Percentiles rank a stretch among this genome's conserved stretches.
These are phyloP conservation scores for Leucosporidium scottii DNA, from an alignment of 768 basidiomycete genomes.

Conservation along the genomic window DNA sequence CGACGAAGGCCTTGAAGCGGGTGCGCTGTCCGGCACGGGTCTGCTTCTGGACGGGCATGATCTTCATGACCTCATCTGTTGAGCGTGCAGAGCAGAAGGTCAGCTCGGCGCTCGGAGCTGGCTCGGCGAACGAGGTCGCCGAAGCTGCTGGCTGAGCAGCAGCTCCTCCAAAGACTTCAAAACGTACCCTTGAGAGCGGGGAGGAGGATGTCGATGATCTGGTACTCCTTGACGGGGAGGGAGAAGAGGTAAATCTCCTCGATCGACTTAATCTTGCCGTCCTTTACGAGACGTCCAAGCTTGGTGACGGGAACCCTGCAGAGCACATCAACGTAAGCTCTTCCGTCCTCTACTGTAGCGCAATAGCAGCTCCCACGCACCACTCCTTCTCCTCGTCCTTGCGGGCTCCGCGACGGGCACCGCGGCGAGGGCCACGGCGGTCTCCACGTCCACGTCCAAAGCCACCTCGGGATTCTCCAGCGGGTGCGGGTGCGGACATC, in stretches of 20 bases:
- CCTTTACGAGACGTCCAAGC: conserved; percentile 96
- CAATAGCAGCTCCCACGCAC: conserved; percentile 48
- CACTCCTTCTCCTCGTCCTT: conserved; percentile 99
- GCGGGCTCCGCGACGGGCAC: conserved; percentile 89
- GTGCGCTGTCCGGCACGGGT: conserved; percentile 99
- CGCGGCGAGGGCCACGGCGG: conserved; percentile 61
- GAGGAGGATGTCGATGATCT: conserved; percentile 99
- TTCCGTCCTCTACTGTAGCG: neutral
- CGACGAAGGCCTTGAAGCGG: conserved; percentile 99
- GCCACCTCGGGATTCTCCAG: conserved; percentile 82
- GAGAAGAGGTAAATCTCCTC: conserved; percentile 99
- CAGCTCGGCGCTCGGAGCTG: neutral
- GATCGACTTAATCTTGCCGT: conserved; percentile 99
- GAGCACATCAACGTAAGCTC: neutral
- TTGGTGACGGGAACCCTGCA: conserved; percentile 94
- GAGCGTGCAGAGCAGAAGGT: neutral
- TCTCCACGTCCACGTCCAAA: conserved; percentile 65
- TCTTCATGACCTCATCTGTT: conserved; percentile 90
- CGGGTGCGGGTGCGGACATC: conserved; percentile 47
- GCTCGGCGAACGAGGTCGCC: neutral
- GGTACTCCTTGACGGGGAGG: conserved; percentile 97
- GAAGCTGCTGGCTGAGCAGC: no score
- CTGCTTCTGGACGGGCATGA: conserved; percentile 99
- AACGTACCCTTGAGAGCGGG: conserved; percentile 85
- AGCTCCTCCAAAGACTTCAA: no score